A percentile compares a stretch with the other conserved stretches of the same genome.
These are phyloP conservation scores for Harrya chromipes DNA, from an alignment of 768 basidiomycete genomes.

Conservation along the genomic window DNA sequence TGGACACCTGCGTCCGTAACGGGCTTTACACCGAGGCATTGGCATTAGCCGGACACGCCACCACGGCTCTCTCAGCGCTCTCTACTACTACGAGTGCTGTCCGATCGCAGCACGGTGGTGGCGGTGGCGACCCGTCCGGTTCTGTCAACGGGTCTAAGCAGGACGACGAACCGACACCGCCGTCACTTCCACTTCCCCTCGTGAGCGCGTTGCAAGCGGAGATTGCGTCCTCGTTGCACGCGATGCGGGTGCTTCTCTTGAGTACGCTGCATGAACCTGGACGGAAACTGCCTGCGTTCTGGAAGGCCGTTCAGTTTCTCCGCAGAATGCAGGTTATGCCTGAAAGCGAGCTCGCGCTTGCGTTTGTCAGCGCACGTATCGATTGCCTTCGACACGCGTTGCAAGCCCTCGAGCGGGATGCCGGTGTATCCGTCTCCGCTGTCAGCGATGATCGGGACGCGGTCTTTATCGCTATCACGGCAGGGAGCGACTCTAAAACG, in stretches of 20 bases:
- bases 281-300: conserved; percentile 80
- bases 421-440: conserved; percentile 33
- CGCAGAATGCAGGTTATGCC: conserved; percentile 75
- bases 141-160: conserved; percentile 35
- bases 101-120: conserved; percentile 27
- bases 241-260: conserved; percentile 77
- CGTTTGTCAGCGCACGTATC: conserved; percentile 76
- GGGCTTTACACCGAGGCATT: conserved; percentile 92
- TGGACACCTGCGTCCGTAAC: conserved; percentile 91
- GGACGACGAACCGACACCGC: too few species aligned
- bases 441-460: conserved; percentile 9
- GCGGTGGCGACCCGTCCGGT: conserved; percentile 36
- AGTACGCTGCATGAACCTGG: conserved; percentile 77
- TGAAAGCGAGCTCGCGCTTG: conserved; percentile 77
- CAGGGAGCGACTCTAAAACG: conserved; percentile 15
- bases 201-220: conserved; percentile 58
- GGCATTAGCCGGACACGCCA: conserved; percentile 74
- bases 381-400: conserved; percentile 58
- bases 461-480: conserved; percentile 1
- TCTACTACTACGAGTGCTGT: conserved; percentile 22
- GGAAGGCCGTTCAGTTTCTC: conserved; percentile 87
- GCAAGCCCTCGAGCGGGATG: conserved; percentile 47
- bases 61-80: conserved; percentile 41
- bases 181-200: conserved; percentile 20
- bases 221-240: conserved; percentile 57